Evolutionary conservation across 352 stramenopile species (phyloP).

Genomic region (Phytophthora melonis): DNA sequence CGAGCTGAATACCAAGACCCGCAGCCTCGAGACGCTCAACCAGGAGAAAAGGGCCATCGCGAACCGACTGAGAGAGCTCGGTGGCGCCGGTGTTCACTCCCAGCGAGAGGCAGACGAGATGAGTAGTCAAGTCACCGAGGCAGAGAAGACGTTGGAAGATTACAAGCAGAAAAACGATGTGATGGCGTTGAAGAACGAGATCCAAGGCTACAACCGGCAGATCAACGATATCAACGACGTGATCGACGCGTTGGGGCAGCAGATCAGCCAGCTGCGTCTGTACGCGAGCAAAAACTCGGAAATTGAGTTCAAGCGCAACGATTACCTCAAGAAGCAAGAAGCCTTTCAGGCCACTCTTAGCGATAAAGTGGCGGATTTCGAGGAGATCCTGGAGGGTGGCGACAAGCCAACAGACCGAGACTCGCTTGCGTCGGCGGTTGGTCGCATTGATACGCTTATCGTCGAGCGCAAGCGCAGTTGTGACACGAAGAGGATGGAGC

Average conservation of each 20-base stretch:
- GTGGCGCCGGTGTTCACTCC: conserved; percentile 44
- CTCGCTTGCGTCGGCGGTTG: conserved; percentile 35
- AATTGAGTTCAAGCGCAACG: conserved; percentile 60
- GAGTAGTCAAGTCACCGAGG: conserved; percentile 53
- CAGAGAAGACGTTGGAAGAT: conserved; percentile 49
- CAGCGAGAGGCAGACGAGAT: conserved; percentile 62
- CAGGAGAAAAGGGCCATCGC: conserved; percentile 54
- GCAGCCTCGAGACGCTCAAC: conserved; percentile 49
- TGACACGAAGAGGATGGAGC: conserved; percentile 39
- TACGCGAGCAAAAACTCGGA: conserved; percentile 59
- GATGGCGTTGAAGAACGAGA: conserved; percentile 50
- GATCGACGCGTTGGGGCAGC: conserved; percentile 51
- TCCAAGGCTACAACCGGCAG: conserved; percentile 52
- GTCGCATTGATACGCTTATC: conserved; percentile 40
- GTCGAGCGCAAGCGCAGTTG: conserved; percentile 28
- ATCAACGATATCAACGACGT: conserved; percentile 57
- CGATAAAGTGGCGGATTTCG: conserved; percentile 60
- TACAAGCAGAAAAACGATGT: conserved; percentile 59
- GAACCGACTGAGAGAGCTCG: conserved; percentile 54
- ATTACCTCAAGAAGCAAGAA: conserved; percentile 56
- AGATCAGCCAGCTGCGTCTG: conserved; percentile 63
- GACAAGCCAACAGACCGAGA: conserved; percentile 42
- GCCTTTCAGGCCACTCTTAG: conserved; percentile 48
- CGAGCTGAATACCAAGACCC: conserved; percentile 58
- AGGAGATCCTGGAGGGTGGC: conserved; percentile 36